phyloP scores from a whole-genome alignment of 202 grass and related monocot genomes.

The Panicum hallii region DNA sequence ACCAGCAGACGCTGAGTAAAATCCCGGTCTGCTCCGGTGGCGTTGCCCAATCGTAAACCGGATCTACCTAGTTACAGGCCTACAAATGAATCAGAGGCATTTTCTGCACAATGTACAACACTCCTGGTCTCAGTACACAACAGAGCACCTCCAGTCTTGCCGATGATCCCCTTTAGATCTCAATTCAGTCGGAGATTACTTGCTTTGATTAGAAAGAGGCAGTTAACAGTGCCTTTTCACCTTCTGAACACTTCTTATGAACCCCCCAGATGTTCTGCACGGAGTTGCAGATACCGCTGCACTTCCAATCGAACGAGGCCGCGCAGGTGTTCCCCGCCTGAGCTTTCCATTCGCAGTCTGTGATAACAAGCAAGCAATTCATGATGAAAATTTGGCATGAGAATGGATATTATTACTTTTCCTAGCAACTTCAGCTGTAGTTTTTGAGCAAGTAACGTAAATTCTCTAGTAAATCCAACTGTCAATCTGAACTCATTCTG shows the following conservation, averaged over 20 bases:
- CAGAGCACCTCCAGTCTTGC: not conserved
- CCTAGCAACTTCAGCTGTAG: not conserved
- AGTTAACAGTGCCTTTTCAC: conserved; percentile 55
- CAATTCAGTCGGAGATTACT: not conserved
- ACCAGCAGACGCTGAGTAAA: conserved; percentile 54
- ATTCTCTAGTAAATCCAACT: not conserved
- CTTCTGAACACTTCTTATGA: conserved; percentile 79
- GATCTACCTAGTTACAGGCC: conserved; percentile 31
- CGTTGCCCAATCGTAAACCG: not conserved
- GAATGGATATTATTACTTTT: not conserved
- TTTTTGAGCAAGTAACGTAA: not conserved
- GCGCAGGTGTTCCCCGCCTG: conserved; percentile 84
- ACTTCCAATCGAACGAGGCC: conserved; percentile 90
- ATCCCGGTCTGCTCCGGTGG: conserved; percentile 32
- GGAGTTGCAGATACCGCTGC: conserved; percentile 91
- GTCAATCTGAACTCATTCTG: not conserved
- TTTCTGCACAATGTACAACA: conserved; percentile 49
- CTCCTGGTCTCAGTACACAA: not conserved
- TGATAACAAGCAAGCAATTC: not conserved
- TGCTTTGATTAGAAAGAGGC: conserved; percentile 54
- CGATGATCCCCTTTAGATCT: not conserved
- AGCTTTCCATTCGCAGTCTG: conserved; percentile 97
- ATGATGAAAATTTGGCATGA: not conserved
- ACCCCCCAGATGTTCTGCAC: conserved; percentile 80
- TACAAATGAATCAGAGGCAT: conserved; percentile 38